phyloP scores from a whole-genome alignment of 371 early-diverging fungal genomes.

The Cokeromyces recurvatus region DNA sequence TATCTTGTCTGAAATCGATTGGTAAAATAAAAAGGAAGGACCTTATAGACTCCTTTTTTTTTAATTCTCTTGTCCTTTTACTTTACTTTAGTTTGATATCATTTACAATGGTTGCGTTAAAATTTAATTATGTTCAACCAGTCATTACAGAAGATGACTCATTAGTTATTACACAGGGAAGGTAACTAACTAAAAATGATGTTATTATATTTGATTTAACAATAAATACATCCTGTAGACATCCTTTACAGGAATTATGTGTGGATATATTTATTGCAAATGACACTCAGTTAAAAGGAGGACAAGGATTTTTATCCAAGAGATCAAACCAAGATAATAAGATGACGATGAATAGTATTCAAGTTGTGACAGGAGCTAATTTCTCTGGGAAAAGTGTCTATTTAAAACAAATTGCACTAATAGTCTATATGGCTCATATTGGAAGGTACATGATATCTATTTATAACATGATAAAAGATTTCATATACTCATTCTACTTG shows the following conservation, averaged over 20 bases:
- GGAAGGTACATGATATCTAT: conserved; percentile 48
- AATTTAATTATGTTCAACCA: conserved; percentile 55
- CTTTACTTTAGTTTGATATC: conserved; percentile 36
- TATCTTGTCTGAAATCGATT: conserved; percentile 65
- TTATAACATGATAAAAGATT: not conserved
- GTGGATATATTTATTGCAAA: conserved; percentile 66
- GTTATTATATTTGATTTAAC: too few species aligned
- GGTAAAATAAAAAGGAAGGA: conserved; percentile 50
- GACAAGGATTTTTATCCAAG: conserved; percentile 3
- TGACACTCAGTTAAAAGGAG: conserved; percentile 47
- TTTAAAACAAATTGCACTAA: conserved; percentile 73
- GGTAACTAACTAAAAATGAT: too few species aligned
- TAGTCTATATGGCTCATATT: conserved; percentile 76
- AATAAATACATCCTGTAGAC: too few species aligned
- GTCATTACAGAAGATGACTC: conserved; percentile 44
- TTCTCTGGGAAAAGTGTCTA: conserved; percentile 79
- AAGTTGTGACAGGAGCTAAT: conserved; percentile 74
- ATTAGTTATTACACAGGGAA: conserved; percentile 49
- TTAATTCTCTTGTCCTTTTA: too few species aligned
- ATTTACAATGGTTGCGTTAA: conserved; percentile 54
- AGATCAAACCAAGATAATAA: not conserved
- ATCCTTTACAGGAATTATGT: conserved; percentile 68
- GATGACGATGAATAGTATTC: conserved; percentile 18
- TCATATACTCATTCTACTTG: too few species aligned
- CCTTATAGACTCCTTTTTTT: too few species aligned